Evolutionary conservation across 2,329 filamentous ascomycete species (phyloP), one percentile per base, ranked within the genome.

Genomic region (Sporothrix sp.): DNA sequence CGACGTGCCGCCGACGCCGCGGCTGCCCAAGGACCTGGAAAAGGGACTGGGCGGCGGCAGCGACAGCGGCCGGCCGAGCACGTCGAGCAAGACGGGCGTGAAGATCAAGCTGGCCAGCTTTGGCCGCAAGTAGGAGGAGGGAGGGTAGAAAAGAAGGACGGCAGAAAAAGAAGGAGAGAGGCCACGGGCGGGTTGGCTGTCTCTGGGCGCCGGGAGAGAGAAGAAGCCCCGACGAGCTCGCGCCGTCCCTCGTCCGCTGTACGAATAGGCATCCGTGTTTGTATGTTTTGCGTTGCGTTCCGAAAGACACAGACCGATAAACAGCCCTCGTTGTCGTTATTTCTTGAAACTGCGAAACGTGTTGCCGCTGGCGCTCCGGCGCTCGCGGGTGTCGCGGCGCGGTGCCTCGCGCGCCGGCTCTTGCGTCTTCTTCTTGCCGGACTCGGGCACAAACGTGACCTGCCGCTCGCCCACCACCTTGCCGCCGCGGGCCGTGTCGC

Each of bases 281-380:
- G 7, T 35, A 38, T 49, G 11, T 33, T 28, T 36, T 18, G 20
- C 14, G 25, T n/a, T 11, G 16, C 14, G 38, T 42, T 20, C 3
- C n/a, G n/a, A n/a, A n/a, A n/a, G n/a, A n/a, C n/a, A n/a, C n/a
- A n/a, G n/a, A n/a, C n/a, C n/a, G n/a, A n/a, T n/a, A n/a, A n/a
- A n/a, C n/a, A n/a, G n/a, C n/a, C n/a, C n/a, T n/a, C n/a, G n/a
- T n/a, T n/a, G n/a, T n/a, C 30, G 21, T 44, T 56, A 56, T 27
- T 54, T 47, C 50, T 55, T 57, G 71, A 87, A 74, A 61, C 73
- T 76, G 63, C 84, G 77, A 65, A 89, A 86, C 36, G 81, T 81
- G 66, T 91, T 90, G 48, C 75, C 76, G 66, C 84, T 88, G 46
- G 86, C 86, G 65, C 84, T 89, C 60, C 85, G 72, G 60, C 85